Conservation (phyloP, 75 land plant species). For the Selaginella tamariscina region DNA sequence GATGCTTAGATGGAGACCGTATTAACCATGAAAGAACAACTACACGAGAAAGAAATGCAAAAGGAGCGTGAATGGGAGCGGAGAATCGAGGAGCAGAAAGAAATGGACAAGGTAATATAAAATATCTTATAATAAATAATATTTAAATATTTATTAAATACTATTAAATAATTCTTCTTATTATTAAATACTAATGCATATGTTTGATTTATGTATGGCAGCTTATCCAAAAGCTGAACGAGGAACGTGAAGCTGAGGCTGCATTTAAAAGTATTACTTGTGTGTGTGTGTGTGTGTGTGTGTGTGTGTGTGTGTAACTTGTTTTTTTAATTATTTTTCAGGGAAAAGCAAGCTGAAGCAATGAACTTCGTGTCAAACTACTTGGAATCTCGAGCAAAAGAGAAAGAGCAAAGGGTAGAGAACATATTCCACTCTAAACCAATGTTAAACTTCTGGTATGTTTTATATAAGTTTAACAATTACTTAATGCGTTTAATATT, state of each 20-base stretch:
- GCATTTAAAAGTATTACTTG: background rate
- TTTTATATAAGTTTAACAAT: too few species aligned
- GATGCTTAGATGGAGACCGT: background rate
- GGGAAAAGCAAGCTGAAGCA: background rate
- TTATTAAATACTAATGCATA: too few species aligned
- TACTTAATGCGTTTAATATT: too few species aligned
- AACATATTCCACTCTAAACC: too few species aligned
- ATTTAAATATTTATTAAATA: too few species aligned
- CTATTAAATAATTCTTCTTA: too few species aligned
- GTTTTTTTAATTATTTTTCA: background rate
- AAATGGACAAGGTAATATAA: slow-evolving; percentile 3
- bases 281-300: background rate
- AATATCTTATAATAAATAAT: too few species aligned
- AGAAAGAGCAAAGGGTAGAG: background rate
- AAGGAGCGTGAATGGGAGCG: background rate
- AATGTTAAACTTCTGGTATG: too few species aligned
- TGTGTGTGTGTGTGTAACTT: background rate
- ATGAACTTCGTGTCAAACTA: background rate
- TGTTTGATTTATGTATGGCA: background rate
- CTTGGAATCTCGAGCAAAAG: background rate
- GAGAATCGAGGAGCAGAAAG: slow-evolving; percentile 1
- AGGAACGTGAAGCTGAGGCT: background rate
- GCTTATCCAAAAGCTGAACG: background rate
- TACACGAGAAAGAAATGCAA: background rate
- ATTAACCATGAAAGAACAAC: background rate